Base-by-base conservation (phyloP, 2,329 filamentous ascomycete genomes). In the Curvularia sp. region DNA sequence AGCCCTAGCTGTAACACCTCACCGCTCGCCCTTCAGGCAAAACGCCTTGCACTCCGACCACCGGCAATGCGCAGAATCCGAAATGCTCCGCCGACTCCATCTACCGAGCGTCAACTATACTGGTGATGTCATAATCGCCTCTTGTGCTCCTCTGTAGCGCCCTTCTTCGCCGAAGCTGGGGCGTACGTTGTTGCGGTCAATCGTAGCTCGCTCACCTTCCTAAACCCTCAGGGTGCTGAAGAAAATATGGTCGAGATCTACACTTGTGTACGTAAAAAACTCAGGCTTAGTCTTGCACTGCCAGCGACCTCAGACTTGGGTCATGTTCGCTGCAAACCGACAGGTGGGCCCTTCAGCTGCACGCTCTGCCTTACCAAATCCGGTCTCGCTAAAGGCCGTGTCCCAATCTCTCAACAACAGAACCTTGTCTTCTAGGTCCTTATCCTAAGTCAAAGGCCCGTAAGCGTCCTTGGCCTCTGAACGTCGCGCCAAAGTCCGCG, bases 1-100 rank as follows among this genome's bases (percentile, higher is more conserved):
- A 47, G 49, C 59, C 64, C 58, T 59, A 55, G 49, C 49, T 32
- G 48, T 49, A 25, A 38, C 19, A 39, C 58, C 27, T 67, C 64
- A 67, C 66, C 68, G 66, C 66, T 62, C 55, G 64, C 66, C 36
- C 30, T 69, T 69, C 53, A 64, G 67, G 67, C 56, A 67, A 63
- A 57, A 66, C 55, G 52, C 57, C 50, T 64, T 63, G 64, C 64
- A 53, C 66, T 66, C 66, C 63, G 64, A 67, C 57, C 32, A 64
- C 67, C 52, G 56, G 56, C 56, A 58, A 42, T 55, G 39, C 36
- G 46, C 51, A 55, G 51, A 36, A 55, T 38, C 60, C 60, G 60
- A 57, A 38, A 49, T 49, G 41, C 59, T 67, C 64, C 63, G 62
- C 67, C 67, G 67, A 69, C 67, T 59, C 52, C 25, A 53, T 49